These are phyloP conservation scores for Cymbidium sinense DNA, from an alignment of 106 monocot genomes.

Conservation along the genomic window DNA sequence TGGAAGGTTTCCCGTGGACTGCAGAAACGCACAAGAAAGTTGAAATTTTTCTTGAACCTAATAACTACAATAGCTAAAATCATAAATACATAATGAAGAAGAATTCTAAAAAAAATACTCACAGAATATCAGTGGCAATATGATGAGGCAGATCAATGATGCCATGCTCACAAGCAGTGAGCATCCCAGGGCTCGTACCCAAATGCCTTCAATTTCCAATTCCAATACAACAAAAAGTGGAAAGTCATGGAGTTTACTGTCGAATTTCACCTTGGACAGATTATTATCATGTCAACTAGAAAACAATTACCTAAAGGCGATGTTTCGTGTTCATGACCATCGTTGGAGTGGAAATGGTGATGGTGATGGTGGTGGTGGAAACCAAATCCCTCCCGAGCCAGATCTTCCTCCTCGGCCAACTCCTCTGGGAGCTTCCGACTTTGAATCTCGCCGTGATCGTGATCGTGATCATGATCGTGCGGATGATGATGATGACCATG, in stretches of 20 bases:
- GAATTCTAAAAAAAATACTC: constrained; percentile 10
- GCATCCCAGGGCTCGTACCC: constrained; percentile 87
- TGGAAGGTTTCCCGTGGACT: constrained; percentile 72
- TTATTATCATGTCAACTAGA: neutral
- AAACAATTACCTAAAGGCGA: constrained; percentile 33
- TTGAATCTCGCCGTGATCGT: constrained; percentile 24
- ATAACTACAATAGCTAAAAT: constrained; percentile 2
- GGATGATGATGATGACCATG: constrained; percentile 28
- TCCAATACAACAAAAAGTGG: neutral
- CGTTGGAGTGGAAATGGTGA: constrained; percentile 14
- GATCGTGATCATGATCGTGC: constrained; percentile 21
- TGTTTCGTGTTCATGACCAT: constrained; percentile 12
- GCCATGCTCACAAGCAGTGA: constrained; percentile 93
- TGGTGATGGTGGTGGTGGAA: constrained; percentile 22
- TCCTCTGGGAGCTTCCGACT: constrained; percentile 71
- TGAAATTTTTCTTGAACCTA: neutral
- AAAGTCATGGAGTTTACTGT: neutral
- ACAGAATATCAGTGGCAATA: constrained; percentile 52
- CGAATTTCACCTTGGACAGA: neutral
- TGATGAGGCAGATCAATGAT: constrained; percentile 47
- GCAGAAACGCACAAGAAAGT: constrained; percentile 11
- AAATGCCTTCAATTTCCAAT: constrained; percentile 42
- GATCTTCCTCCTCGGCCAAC: constrained; percentile 91
- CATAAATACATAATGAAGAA: constrained; percentile 1
- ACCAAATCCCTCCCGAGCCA: constrained; percentile 31